Evolutionary conservation across 1,139 yeast genomes (phyloP), one percentile per base, ranked within the genome.

Genomic region (Suhomyces kunorum): DNA sequence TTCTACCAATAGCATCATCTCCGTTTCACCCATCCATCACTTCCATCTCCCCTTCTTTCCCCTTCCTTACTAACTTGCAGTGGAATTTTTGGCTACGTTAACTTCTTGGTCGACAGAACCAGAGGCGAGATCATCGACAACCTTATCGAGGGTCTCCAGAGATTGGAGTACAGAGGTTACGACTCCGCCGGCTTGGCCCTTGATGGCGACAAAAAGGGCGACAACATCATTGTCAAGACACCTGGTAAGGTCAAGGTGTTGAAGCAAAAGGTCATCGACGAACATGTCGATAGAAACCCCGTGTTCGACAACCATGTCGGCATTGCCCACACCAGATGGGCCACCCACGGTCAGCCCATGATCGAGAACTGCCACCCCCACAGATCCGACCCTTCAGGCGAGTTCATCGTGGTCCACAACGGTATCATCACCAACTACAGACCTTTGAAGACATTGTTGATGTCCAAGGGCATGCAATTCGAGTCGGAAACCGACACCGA

Each of bases 271-370:
- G 80, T 90, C 50, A 47, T 58, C 13, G 63, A 67, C 31, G 71
- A 73, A 40, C 66, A 80, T 41, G 74, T 80, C 43, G 78, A 83
- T 59, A 76, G 83, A 53, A 64, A 73, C 16, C 80, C 78, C 41
- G 74, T 80, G 18, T 88, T 88, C 58, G 84, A 81, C 54, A 81
- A 85, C 64, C 98, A 92, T 61, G 92, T 83, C 45, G 98, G 96
- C 61, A 92, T 94, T 63, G 98, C 98, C 28, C 99, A 94, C 68
- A 94, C 99, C 13, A 85, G 99, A 74, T 94, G 99, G 99, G 98
- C 99, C 34, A 94, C 99, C 32, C 99, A 94, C 66, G 99, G 99
- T 66, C 87, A 83, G 56, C 98, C 98, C 42, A 80, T 79, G 55
- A 80, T 76, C 45, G 60, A 68, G 50, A 94, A 94, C 73, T 92